Conservation (phyloP, 1,284 basidiomycete genomes). For the Vanrija humicola region DNA sequence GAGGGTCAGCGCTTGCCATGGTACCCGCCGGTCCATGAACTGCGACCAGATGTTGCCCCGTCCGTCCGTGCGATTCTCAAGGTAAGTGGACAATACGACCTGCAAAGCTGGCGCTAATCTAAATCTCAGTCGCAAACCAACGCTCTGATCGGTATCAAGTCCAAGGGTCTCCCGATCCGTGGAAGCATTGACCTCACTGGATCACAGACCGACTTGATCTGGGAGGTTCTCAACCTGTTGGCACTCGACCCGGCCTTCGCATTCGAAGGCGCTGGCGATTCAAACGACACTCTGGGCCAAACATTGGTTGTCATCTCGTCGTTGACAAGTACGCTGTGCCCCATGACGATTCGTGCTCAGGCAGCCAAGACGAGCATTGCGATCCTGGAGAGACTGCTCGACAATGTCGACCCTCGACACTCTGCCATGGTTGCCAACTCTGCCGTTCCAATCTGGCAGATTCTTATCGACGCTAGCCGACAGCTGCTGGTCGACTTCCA, state of each 20-base stretch:
- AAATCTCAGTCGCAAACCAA: slow-evolving; percentile 2
- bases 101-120: not conserved
- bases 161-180: slow-evolving; percentile 5
- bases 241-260: slow-evolving; percentile 31
- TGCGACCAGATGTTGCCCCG: slow-evolving; percentile 24
- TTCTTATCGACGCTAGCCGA: slow-evolving; percentile 33
- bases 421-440: slow-evolving; percentile 8
- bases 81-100: slow-evolving; percentile 14
- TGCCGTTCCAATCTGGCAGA: slow-evolving; percentile 27
- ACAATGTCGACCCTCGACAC: slow-evolving; percentile 5
- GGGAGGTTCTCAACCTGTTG: slow-evolving; percentile 32
- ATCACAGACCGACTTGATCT: slow-evolving; percentile 22
- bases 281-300: slow-evolving; percentile 19
- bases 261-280: slow-evolving; percentile 15
- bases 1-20: slow-evolving; percentile 38
- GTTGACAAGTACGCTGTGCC: slow-evolving; percentile 25
- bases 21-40: slow-evolving; percentile 18
- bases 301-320: slow-evolving; percentile 25
- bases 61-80: slow-evolving; percentile 30
- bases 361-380: slow-evolving; percentile 25
- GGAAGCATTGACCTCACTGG: slow-evolving; percentile 17
- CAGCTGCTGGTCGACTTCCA: slow-evolving; percentile 39
- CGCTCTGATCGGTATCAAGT: not conserved
- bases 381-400: slow-evolving; percentile 19
- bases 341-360: slow-evolving; percentile 23